Evolutionary conservation across 2,329 filamentous ascomycete species (phyloP), one percentile per base, ranked within the genome.

Genomic region (Albifimbria verrucaria): DNA sequence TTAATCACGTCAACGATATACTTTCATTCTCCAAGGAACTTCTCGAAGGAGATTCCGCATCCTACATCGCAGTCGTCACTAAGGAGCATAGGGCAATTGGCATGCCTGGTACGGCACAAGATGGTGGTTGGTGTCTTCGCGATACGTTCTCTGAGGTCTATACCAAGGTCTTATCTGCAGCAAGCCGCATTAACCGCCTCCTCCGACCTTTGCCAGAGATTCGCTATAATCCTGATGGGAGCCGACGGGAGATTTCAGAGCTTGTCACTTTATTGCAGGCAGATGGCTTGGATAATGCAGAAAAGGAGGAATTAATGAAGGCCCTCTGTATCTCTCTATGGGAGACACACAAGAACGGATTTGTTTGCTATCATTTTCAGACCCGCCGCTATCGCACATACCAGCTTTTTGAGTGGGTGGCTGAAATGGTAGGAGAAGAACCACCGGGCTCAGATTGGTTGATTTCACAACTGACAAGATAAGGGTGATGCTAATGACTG

Each of bases 41-140:
- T 11, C 10, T 12, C n/a, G 45, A 15, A 4, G 23, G 26, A n/a
- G 45, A 47, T n/a, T 24, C 17, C 20, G 24, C 45, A 23, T 47
- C 45, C 10, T 25, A 47, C 45, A 47, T 47, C 17, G 22, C 45
- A 10, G 22, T 47, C 11, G 24, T 47, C 4, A 47, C 45, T 4
- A 26, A n/a, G 17, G 45, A 47, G 20, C 45, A 23, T 7, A 25
- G 21, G 22, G 22, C 25, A 9, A 28, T 25, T 2, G 45, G 22
- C 45, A 26, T 24, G 24, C 22, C 45, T 25, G 45, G 45, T 7
- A 25, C 20, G 9, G 45, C 45, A 47, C 22, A 21, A 18, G 45
- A 47, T 28, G 45, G 45, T 12, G 45, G 45, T 15, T 47, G 45
- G 45, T 47, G 45, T 25, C 45, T 47, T 15, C 45, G 45, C n/a